phyloP scores from a whole-genome alignment of 1,284 basidiomycete species.

The Trichosporon ovoides region DNA sequence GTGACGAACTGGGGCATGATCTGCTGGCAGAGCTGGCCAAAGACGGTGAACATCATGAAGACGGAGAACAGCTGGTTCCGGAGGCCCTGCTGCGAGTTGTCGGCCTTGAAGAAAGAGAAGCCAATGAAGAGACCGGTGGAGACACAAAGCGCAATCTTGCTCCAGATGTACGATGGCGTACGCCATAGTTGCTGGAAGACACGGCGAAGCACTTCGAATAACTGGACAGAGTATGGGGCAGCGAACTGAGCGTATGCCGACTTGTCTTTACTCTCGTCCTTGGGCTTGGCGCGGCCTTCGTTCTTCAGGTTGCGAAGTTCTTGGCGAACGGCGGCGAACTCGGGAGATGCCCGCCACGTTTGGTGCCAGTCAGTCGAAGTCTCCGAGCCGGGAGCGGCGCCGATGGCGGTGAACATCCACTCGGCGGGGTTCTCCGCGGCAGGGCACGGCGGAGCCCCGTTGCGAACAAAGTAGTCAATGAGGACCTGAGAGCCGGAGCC shows the following conservation, averaged over 20 bases:
- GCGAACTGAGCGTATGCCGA: conserved; percentile 54
- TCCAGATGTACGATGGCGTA: conserved; percentile 67
- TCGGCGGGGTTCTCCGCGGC: conserved; percentile 34
- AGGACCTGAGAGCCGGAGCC: conserved; percentile 47
- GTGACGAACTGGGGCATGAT: conserved; percentile 52
- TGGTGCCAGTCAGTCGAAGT: conserved; percentile 64
- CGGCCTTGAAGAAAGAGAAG: conserved; percentile 61
- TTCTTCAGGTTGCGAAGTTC: conserved; percentile 51
- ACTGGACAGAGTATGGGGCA: conserved; percentile 55
- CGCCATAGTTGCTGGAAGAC: conserved; percentile 58
- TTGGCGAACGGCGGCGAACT: conserved; percentile 45
- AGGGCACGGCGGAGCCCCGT: conserved; percentile 23
- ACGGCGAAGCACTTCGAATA: conserved; percentile 55
- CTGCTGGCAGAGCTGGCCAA: conserved; percentile 48
- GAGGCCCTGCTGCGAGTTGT: conserved; percentile 62
- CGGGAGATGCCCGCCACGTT: conserved; percentile 57
- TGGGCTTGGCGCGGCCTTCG: conserved; percentile 26
- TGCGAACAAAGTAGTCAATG: conserved; percentile 23
- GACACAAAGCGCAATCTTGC: conserved; percentile 58
- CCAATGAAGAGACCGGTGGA: conserved; percentile 51
- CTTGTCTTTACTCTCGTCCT: conserved; percentile 25
- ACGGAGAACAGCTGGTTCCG: conserved; percentile 72
- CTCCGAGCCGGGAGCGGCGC: conserved; percentile 60
- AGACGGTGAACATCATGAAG: conserved; percentile 51
- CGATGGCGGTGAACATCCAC: conserved; percentile 55